Evolutionary conservation across 257 asterid species (phyloP), one percentile per base, ranked within the genome.

Genomic region (Solanum dulcamara): DNA sequence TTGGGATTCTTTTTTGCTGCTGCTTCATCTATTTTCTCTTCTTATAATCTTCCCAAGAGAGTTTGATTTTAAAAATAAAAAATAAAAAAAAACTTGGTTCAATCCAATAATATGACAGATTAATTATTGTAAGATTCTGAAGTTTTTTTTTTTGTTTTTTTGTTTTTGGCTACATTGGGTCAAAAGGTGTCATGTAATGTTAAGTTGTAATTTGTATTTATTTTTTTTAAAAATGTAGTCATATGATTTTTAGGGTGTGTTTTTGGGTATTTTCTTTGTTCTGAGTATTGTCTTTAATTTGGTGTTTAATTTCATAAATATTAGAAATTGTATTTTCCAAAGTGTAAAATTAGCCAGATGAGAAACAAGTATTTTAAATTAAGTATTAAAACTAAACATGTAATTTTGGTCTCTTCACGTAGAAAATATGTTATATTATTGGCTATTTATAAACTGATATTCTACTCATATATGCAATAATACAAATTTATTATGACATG

Each of bases 21-120:
- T n/a, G 68, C 81, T 10, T 91, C 92, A 0, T 92, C 95, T 3
- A 48, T 89, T 17, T 89, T 92, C 81, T 92, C 93, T 1, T 87
- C 93, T 15, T 83, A 85, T 24, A 83, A 92, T 28, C 93, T 92
- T 85, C 93, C 93, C 1, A 92, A 92, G 80, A 88, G 83, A 85
- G 88, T 26, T 10, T 85, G 42, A 75, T 81, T 13, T 20, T 62
- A 22, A 14, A 40, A 13, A 12, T 10, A 24, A 60, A 57, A 20
- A 46, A 46, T 4, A 51, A 51, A 50, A 51, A 51, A 10, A 26
- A 14, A 12, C 20, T 44, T 18, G 11, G 26, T 5, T 62, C 12
- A 35, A 30, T 5, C 26, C 12, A 35, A 30, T 51, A 55, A 9
- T 26, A 46, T n/a, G 28, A 22, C 22, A 11, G 30, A 62, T 18